phyloP scores from a whole-genome alignment of 768 basidiomycete species.

The Pleurotus sapidus region DNA sequence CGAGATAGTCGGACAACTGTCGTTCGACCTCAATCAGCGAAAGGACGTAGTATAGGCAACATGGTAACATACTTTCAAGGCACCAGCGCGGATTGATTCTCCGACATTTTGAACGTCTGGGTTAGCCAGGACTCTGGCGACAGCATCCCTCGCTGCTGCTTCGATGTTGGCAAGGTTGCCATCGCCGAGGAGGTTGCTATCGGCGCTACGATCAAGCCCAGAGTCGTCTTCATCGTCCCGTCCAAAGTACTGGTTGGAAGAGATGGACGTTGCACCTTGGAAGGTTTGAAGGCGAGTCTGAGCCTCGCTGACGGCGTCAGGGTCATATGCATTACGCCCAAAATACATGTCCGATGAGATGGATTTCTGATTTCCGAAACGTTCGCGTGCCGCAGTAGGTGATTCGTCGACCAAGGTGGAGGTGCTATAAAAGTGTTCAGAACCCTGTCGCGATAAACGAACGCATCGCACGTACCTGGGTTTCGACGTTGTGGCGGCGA shows the following conservation, averaged over 20 bases:
- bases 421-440: not conserved
- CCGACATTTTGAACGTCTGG: slow-evolving; percentile 86
- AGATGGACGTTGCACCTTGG: slow-evolving; percentile 90
- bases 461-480: slow-evolving; percentile 25
- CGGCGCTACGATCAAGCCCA: slow-evolving; percentile 33
- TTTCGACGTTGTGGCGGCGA: slow-evolving; percentile 32
- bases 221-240: slow-evolving; percentile 78
- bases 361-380: slow-evolving; percentile 89
- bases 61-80: slow-evolving; percentile 64
- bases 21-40: slow-evolving; percentile 6
- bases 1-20: slow-evolving; percentile 65
- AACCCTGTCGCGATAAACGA: not conserved
- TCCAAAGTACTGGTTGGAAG: slow-evolving; percentile 96
- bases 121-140: slow-evolving; percentile 72
- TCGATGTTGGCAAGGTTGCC: slow-evolving; percentile 59
- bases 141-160: slow-evolving; percentile 70
- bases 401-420: slow-evolving; percentile 44
- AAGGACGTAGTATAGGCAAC: slow-evolving; percentile 3
- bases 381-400: slow-evolving; percentile 81
- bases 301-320: slow-evolving; percentile 66
- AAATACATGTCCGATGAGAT: slow-evolving; percentile 99
- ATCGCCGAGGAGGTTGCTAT: slow-evolving; percentile 38
- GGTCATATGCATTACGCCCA: slow-evolving; percentile 85
- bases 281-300: slow-evolving; percentile 80
- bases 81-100: slow-evolving; percentile 75